These are phyloP conservation scores for Pluteus cervinus DNA, from an alignment of 768 basidiomycete species.

Conservation along the genomic window DNA sequence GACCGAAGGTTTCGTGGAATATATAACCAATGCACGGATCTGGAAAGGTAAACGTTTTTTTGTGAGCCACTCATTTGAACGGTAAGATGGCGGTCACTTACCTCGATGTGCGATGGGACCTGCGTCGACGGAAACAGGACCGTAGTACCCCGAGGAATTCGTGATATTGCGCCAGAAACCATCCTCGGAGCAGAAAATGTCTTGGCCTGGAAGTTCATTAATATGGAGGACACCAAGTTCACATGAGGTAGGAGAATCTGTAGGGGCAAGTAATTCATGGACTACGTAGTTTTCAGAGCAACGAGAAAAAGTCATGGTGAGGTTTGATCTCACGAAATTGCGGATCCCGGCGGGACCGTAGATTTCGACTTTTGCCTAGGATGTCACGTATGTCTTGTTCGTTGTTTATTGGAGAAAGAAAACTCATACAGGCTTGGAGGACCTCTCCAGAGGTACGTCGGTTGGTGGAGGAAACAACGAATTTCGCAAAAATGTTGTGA, in stretches of 20 bases:
- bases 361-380: conserved; percentile 55
- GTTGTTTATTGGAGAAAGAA: too few species aligned
- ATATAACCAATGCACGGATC: conserved; percentile 80
- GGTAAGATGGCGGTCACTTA: conserved; percentile 21
- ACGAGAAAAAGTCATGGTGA: conserved; percentile 60
- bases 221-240: conserved; percentile 32
- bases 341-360: conserved; percentile 81
- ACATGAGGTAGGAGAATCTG: conserved; percentile 52
- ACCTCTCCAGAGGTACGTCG: conserved; percentile 10
- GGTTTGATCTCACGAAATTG: conserved; percentile 61
- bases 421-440: conserved; percentile 17
- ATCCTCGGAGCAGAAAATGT: conserved; percentile 47
- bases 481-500: conserved; percentile 60
- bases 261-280: conserved; percentile 63
- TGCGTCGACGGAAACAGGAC: conserved; percentile 56
- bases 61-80: not conserved
- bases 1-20: conserved; percentile 48
- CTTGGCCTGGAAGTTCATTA: conserved; percentile 59
- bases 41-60: too few species aligned
- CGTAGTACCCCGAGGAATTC: conserved; percentile 27
- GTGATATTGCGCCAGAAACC: conserved; percentile 65
- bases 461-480: conserved; percentile 42
- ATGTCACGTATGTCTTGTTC: conserved; percentile 7
- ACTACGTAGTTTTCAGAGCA: conserved; percentile 63
- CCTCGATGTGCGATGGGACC: conserved; percentile 76